Base-by-base conservation (phyloP, 108 stramenopile species). In the Cyclotella choctawhatcheeana region DNA sequence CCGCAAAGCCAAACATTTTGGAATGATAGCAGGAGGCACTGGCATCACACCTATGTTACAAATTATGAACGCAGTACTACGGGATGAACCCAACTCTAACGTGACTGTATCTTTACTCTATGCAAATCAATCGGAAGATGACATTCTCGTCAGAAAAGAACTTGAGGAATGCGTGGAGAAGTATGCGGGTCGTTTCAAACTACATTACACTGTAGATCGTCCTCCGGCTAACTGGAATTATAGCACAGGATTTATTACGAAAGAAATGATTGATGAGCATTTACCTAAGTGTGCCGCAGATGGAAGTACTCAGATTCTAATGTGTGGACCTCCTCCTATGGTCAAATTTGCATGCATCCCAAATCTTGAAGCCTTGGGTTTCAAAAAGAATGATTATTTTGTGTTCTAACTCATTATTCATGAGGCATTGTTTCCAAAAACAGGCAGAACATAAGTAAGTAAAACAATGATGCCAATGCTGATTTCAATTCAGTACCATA, bases 251-350 rank as follows among this genome's bases (percentile, higher is more conserved):
- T 99, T 97, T 79, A 93, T 99, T 72, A 91, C 83, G 18, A 88
- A 86, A 73, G 92, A 95, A 25, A 99, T 99, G 98, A 86, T 96
- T 62, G 71, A 82, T 53, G 73, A 73, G 16, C 78, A 97, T 64
- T 76, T 97, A n/a, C 67, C 81, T 31, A 66, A 77, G 6, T 72
- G 60, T 37, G 77, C 79, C 2, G 44, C 32, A 18, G 84, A 84
- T 40, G 72, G 84, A 37, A 73, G 74, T 54, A 91, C 87, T 12
- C 93, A 96, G 64, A 86, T 96, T 32, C 85, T 98, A 73, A 94
- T 99, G 89, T 99, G 99, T 84, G 99, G 99, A n/a, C 99, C 99
- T 16, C 97, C 98, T 34, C 97, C 98, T 27, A 99, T 99, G 99
- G 87, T 99, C 71, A 97, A 98, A 69, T 97, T 96, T 76, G 98